phyloP scores from a whole-genome alignment of 2,329 filamentous ascomycete species.

The Microcyclosporella mali region DNA sequence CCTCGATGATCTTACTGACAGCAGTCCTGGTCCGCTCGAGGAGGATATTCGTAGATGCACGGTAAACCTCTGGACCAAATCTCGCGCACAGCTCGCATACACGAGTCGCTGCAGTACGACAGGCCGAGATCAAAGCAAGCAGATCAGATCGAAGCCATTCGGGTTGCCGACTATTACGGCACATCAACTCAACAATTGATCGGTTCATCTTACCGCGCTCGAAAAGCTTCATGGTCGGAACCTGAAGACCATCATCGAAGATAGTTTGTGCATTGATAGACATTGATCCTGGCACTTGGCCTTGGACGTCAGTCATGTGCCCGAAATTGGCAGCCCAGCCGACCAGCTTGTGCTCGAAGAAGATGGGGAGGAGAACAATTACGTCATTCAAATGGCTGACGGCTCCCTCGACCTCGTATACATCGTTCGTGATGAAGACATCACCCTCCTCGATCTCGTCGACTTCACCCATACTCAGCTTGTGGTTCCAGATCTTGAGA shows the following conservation, averaged over 20 bases:
- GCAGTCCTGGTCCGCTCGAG: constrained; percentile 20
- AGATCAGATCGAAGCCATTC: constrained; percentile 25
- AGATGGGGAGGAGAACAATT: constrained; percentile 21
- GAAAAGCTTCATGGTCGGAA: constrained; percentile 26
- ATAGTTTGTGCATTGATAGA: constrained; percentile 25
- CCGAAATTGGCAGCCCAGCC: constrained; percentile 27
- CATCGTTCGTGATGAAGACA: constrained; percentile 25
- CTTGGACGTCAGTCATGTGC: constrained; percentile 25
- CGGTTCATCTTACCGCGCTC: constrained; percentile 24
- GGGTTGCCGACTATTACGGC: constrained; percentile 22
- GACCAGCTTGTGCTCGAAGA: constrained; percentile 23
- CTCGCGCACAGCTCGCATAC: constrained; percentile 23
- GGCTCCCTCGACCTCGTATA: constrained; percentile 25
- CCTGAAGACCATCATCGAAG: constrained; percentile 24
- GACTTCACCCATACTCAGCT: constrained; percentile 19
- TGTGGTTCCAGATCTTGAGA: constrained; percentile 24
- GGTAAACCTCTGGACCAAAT: constrained; percentile 24
- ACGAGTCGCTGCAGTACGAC: constrained; percentile 22
- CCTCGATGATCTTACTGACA: constrained; percentile 22
- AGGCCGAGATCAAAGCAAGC: constrained; percentile 23
- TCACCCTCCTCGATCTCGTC: constrained; percentile 24
- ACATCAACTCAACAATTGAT: constrained; percentile 24
- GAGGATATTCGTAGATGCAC: constrained; percentile 20
- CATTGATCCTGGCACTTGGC: constrained; percentile 25
- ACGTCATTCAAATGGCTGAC: constrained; percentile 25